Base-by-base conservation (phyloP, 1,139 yeast genomes). In the Taphrina populina region DNA sequence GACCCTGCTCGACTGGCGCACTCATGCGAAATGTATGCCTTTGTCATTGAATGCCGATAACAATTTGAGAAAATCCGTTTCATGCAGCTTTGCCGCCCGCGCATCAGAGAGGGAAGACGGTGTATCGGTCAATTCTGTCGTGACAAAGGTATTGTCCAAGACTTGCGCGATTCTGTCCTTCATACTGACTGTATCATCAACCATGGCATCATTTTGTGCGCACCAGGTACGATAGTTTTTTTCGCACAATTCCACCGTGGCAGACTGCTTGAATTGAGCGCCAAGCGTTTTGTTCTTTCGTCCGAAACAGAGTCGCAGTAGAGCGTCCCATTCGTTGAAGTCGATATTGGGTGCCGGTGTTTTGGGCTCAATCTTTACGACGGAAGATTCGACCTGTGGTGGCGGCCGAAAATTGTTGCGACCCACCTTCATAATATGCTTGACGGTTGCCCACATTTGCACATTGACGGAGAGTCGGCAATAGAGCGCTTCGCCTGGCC, bases 371-470 rank as follows among this genome's bases (percentile, higher is more conserved):
- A 92, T 82, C 67, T 95, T 79, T 19, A 92, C 97, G 49, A 92
- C 98, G 37, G 95, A 84, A 0, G 96, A 88, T 70, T 92, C 99
- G 59, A 92, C 99, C 70, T 92, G 92, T 58, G 99, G 99, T 19
- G 99, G 99, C 34, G 99, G 99, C 63, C 96, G 78, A 76, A 92
- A 92, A 68, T 92, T 92, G 69, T 94, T 94, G 67, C 82, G 84
- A 29, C 98, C 97, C 36, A 92, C 98, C 70, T 94, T 94, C 99
- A 92, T 92, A 58, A 92, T 87, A 70, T 92, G 98, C 5, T 95
- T 88, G 20, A 94, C 96, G 62, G 87, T 87, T 20, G 97, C 96
- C 97, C 98, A 92, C 97, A 92, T 90, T 67, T 92, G 98, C 0
- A 92, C 97, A 67, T 92, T 94, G 30, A 95, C 98, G 19, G 95